Evolutionary conservation across 352 stramenopile genomes (phyloP).

Genomic region (Globisporangium paroecandrum): DNA sequence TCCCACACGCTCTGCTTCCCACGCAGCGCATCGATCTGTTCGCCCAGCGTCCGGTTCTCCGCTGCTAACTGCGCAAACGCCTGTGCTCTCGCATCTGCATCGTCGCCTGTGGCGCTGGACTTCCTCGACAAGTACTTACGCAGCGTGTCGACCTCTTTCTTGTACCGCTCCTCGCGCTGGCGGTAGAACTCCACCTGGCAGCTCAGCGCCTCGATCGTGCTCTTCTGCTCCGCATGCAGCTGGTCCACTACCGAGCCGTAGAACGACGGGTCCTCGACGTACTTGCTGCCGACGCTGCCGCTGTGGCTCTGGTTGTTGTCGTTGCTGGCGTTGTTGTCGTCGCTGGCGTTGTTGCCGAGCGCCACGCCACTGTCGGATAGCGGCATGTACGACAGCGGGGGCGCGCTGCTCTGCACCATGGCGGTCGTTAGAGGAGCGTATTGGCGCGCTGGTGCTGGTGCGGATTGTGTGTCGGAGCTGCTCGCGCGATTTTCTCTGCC

Average conservation of each 20-base stretch:
- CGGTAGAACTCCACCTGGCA: constrained; percentile 80
- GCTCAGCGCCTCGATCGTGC: constrained; percentile 75
- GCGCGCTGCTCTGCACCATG: constrained; percentile 1
- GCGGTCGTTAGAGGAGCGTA: not conserved
- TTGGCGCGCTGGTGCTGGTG: constrained; percentile 1
- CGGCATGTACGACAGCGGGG: constrained; percentile 1
- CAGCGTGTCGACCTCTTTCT: constrained; percentile 61
- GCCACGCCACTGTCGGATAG: not conserved
- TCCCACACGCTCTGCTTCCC: constrained; percentile 39
- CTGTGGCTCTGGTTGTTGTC: constrained; percentile 19
- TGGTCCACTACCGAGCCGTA: constrained; percentile 66
- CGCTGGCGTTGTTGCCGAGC: not conserved
- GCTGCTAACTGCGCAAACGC: constrained; percentile 39
- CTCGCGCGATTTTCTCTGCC: not conserved
- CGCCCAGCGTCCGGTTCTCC: constrained; percentile 56
- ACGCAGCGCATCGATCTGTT: constrained; percentile 50
- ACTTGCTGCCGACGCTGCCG: constrained; percentile 19
- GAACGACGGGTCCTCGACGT: constrained; percentile 37
- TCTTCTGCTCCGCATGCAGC: constrained; percentile 75
- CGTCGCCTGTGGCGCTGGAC: constrained; percentile 7
- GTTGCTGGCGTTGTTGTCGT: constrained; percentile 1
- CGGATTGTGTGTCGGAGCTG: not conserved
- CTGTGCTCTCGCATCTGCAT: constrained; percentile 14
- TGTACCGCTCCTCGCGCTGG: constrained; percentile 63
- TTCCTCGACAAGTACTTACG: constrained; percentile 31